phyloP scores from a whole-genome alignment of 148 eudicot species.

The Fagopyrum tataricum region DNA sequence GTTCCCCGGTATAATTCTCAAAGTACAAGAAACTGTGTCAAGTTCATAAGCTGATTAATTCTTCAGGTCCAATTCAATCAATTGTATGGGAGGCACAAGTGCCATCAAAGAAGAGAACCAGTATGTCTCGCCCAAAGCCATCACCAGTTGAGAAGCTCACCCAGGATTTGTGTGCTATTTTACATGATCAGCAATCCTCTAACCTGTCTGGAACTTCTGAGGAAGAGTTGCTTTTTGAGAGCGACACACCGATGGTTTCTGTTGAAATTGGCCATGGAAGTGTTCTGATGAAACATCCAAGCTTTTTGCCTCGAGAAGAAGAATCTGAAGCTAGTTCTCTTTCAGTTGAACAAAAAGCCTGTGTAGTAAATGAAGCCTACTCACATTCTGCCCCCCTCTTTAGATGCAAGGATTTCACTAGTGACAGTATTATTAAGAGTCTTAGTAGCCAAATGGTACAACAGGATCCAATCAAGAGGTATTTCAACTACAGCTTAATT shows the following conservation, averaged over 20 bases:
- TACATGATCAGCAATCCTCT: conserved; percentile 74
- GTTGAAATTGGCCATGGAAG: conserved; percentile 99
- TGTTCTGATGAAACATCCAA: conserved; percentile 88
- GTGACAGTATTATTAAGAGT: conserved; percentile 26
- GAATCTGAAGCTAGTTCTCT: conserved; percentile 99
- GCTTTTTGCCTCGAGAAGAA: conserved; percentile 65
- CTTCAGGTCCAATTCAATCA: conserved; percentile 76
- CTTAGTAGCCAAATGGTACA: conserved; percentile 25
- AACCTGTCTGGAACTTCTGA: conserved; percentile 71
- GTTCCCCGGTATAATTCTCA: not conserved
- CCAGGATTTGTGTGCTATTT: conserved; percentile 72
- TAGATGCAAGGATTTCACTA: conserved; percentile 23
- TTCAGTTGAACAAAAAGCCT: conserved; percentile 65
- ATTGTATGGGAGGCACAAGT: conserved; percentile 73
- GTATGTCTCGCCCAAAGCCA: conserved; percentile 62
- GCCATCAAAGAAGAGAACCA: conserved; percentile 89
- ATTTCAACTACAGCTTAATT: not conserved
- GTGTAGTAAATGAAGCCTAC: conserved; percentile 36
- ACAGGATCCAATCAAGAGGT: conserved; percentile 53
- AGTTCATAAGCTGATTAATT: conserved; percentile 11
- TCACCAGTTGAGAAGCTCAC: conserved; percentile 89
- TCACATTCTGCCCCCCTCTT: conserved; percentile 32
- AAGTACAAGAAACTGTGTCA: not conserved
- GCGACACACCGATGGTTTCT: conserved; percentile 86
- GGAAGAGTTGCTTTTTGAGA: conserved; percentile 84